Conservation (phyloP, 1,139 yeast species). For the Nematodospora anomalae region DNA sequence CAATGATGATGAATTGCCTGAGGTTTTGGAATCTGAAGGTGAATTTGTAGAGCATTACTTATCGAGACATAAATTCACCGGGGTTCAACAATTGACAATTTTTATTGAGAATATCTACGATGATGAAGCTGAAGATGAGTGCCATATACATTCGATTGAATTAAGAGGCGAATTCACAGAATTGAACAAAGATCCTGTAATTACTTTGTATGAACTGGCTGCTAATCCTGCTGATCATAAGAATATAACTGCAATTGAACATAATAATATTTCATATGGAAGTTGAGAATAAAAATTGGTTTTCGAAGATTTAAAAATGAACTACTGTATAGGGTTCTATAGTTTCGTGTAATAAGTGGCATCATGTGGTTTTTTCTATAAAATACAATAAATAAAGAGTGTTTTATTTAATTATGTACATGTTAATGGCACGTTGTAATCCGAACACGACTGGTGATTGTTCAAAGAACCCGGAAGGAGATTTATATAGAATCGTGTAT, state of each 20-base stretch:
- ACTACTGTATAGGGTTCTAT: no score
- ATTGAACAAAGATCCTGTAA: constrained; percentile 63
- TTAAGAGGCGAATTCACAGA: constrained; percentile 77
- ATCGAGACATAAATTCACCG: constrained; percentile 74
- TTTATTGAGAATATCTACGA: constrained; percentile 70
- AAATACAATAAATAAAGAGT: no score
- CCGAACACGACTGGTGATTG: constrained; percentile 9
- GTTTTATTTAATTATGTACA: no score
- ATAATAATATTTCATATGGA: constrained; percentile 15
- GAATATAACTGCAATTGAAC: constrained; percentile 23
- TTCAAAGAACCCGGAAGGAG: no score
- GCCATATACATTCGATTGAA: constrained; percentile 69
- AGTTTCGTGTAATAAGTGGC: no score
- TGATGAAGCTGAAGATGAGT: constrained; percentile 53
- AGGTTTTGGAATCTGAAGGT: constrained; percentile 30
- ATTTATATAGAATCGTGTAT: no score
- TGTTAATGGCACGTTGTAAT: constrained; percentile 7
- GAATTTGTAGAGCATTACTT: constrained; percentile 82
- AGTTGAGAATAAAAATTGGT: no score
- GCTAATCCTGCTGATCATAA: constrained; percentile 92
- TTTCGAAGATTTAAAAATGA: no score
- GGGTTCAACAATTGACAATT: constrained; percentile 64
- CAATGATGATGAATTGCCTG: constrained; percentile 38
- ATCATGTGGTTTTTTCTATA: no score
- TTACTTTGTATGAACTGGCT: constrained; percentile 82